Base-by-base conservation (phyloP, 2,329 filamentous ascomycete genomes). In the Scolecobasidium constrictum region DNA sequence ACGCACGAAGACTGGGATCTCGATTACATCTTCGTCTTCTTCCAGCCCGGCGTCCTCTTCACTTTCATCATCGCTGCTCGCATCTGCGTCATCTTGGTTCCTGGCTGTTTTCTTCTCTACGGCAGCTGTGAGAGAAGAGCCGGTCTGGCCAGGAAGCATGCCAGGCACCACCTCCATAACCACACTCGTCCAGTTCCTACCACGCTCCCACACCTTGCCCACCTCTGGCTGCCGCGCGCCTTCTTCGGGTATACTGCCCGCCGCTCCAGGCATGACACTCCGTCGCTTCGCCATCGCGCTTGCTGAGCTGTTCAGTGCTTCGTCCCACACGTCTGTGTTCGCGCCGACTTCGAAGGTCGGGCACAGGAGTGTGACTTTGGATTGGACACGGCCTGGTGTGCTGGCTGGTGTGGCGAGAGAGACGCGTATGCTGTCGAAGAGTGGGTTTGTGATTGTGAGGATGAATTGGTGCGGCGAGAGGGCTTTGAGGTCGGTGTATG, bases 181-280 rank as follows among this genome's bases (percentile, higher is more conserved):
- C 9, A 98, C 86, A 50, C 81, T 92, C 13, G 92, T 92, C 85
- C 88, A 95, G 60, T 96, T 98, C 26, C 88, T 73, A 0, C 88
- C 90, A 42, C 81, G 77, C 49, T 95, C 88, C 84, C 86, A 98
- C n/a, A 96, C 80, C 63, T 96, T 96, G 41, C 90, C 92, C 0
- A 85, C 85, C 60, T 94, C 87, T 13, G 84, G 77, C 55, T 77
- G 78, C n/a, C 35, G 26, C 1, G 18, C 19, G 4, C 35, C 38
- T 16, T 40, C 43, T 4, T 35, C 23, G 18, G 23, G 6, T 6
- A 17, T 39, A 46, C 41, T 45, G 44, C 42, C 45, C 40, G 44
- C 47, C 51, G 49, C 9, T 59, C 39, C 55, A 34, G 73, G 76
- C 13, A 95, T 35, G 34, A 26, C 42, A 3, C 19, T 16, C 5